These are phyloP conservation scores for Penicillium brevicompactum DNA, from an alignment of 2,329 filamentous ascomycete genomes.

Conservation along the genomic window DNA sequence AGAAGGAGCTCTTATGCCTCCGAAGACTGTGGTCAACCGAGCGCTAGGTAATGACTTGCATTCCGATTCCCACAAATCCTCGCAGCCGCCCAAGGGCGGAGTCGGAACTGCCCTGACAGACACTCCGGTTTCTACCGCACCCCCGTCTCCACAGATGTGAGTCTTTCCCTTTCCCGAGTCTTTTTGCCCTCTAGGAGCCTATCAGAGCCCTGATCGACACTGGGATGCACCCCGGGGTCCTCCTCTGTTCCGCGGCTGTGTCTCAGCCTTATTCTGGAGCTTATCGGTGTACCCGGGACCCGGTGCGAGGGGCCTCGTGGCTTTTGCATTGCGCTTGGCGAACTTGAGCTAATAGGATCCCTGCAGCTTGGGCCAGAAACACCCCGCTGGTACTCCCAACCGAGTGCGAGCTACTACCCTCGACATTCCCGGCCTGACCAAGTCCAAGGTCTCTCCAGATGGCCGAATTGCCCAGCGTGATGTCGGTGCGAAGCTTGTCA, in stretches of 20 bases:
- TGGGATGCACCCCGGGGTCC: background rate
- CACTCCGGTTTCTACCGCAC: slow-evolving; percentile 64
- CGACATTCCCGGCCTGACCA: slow-evolving; percentile 94
- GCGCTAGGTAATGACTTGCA: slow-evolving; percentile 46
- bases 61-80: slow-evolving; percentile 40
- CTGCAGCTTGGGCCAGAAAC: slow-evolving; percentile 25
- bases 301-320: background rate
- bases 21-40: slow-evolving; percentile 45
- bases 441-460: slow-evolving; percentile 92
- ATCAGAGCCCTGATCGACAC: slow-evolving; percentile 6
- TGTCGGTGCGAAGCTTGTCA: slow-evolving; percentile 93
- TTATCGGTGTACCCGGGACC: slow-evolving; percentile 6
- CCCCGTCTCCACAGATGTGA: slow-evolving; percentile 64
- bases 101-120: slow-evolving; percentile 61
- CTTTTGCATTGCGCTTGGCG: background rate
- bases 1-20: slow-evolving; percentile 37
- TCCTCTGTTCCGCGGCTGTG: background rate
- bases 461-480: slow-evolving; percentile 91
- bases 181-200: slow-evolving; percentile 16
- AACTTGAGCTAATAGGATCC: slow-evolving; percentile 7
- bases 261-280: slow-evolving; percentile 6
- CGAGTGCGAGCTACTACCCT: slow-evolving; percentile 87
- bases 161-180: slow-evolving; percentile 33
- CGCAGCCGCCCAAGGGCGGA: slow-evolving; percentile 45
- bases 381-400: slow-evolving; percentile 64